Percentiles rank a stretch among this genome's conserved stretches.
Conservation (phyloP, 2,329 filamentous ascomycete species). For the Dothideomycetes sp. region DNA sequence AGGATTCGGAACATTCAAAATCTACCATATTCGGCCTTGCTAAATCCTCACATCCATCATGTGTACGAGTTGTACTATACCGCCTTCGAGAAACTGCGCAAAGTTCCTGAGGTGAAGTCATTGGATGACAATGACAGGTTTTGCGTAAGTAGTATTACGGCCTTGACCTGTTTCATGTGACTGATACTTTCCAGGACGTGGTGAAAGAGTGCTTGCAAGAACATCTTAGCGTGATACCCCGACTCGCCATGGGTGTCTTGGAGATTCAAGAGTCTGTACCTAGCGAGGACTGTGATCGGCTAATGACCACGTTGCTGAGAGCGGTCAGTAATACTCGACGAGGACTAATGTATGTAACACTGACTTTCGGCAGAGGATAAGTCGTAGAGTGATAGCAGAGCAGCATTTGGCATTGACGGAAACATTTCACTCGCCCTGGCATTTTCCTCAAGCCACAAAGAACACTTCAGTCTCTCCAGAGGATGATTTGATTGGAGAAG, state of each 20-base stretch:
- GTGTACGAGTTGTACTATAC: slow-evolving; percentile 96
- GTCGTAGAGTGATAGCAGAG: slow-evolving; percentile 89
- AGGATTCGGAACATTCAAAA: slow-evolving; percentile 95
- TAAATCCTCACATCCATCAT: slow-evolving; percentile 85
- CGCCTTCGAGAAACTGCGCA: slow-evolving; percentile 86
- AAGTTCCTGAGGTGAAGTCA: slow-evolving; percentile 70
- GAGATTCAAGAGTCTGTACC: slow-evolving; percentile 79
- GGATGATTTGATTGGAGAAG: slow-evolving; percentile 85
- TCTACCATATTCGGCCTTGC: slow-evolving; percentile 87
- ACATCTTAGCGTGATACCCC: slow-evolving; percentile 87
- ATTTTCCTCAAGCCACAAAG: slow-evolving; percentile 65
- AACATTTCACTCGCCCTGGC: slow-evolving; percentile 82
- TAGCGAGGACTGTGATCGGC: slow-evolving; percentile 71
- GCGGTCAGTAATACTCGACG: slow-evolving; percentile 47
- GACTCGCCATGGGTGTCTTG: slow-evolving; percentile 85
- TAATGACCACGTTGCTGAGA: slow-evolving; percentile 88
- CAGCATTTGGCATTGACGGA: slow-evolving; percentile 93
- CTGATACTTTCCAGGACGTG: slow-evolving; percentile 33
- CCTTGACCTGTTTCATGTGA: not conserved
- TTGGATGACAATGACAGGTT: slow-evolving; percentile 83
- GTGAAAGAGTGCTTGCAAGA: slow-evolving; percentile 72
- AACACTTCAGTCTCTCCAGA: slow-evolving; percentile 45
- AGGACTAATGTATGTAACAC: not conserved
- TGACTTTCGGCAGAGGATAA: slow-evolving; percentile 58
- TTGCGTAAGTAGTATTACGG: slow-evolving; percentile 40